Evolutionary conservation across 129 eudicot species (phyloP).

Genomic region (Arctium minus): DNA sequence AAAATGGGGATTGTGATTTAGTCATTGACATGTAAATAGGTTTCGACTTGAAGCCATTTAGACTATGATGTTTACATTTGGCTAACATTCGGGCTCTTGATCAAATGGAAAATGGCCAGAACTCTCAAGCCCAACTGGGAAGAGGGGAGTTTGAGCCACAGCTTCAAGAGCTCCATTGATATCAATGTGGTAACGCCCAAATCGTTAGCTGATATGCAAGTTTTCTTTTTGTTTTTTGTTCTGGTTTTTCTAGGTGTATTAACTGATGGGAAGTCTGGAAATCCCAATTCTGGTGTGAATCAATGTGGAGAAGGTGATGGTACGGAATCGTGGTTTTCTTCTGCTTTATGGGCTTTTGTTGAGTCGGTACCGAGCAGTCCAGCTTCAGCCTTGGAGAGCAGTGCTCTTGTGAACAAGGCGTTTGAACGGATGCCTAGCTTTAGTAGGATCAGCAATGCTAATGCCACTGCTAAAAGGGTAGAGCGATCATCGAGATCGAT

Average conservation of each 20-base stretch:
- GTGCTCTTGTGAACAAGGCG: conserved; percentile 50
- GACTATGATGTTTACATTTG: conserved; percentile 1
- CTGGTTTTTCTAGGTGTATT: conserved; percentile 56
- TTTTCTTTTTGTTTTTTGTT: conserved; percentile 15
- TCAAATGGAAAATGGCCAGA: conserved; percentile 58
- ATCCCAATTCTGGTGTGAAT: conserved; percentile 28
- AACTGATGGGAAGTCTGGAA: conserved; percentile 30
- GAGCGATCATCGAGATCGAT: conserved; percentile 21
- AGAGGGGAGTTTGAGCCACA: conserved; percentile 48
- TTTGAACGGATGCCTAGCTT: conserved; percentile 72
- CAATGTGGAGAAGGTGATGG: conserved; percentile 43
- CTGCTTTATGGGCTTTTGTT: conserved; percentile 64
- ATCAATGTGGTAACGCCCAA: background rate
- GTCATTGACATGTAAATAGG: conserved; percentile 19
- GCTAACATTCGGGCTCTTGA: conserved; percentile 60
- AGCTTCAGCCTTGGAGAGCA: conserved; percentile 75
- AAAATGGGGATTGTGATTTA: background rate
- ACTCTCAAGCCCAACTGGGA: conserved; percentile 23
- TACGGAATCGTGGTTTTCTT: conserved; percentile 52
- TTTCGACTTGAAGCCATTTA: background rate
- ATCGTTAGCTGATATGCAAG: conserved; percentile 33
- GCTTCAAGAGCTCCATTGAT: conserved; percentile 51
- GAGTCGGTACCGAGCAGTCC: conserved; percentile 83
- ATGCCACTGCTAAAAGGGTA: conserved; percentile 26
- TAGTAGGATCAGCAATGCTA: conserved; percentile 37